phyloP scores from a whole-genome alignment of 768 basidiomycete genomes.

The Dendrothele bispora region DNA sequence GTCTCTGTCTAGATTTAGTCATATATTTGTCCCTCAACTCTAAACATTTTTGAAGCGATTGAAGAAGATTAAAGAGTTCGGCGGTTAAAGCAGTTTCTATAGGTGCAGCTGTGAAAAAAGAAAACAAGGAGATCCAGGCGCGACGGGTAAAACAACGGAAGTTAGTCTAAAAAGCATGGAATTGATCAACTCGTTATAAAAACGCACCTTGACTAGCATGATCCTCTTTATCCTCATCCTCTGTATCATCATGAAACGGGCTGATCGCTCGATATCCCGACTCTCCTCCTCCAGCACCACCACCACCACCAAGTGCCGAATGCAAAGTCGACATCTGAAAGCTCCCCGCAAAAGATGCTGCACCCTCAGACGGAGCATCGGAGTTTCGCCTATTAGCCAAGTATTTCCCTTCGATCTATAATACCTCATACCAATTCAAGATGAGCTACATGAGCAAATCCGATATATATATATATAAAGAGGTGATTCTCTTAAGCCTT shows the following conservation, averaged over 20 bases:
- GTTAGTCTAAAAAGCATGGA: background rate
- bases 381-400: slow-evolving; percentile 67
- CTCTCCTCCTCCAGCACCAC: too few species aligned
- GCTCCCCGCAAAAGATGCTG: slow-evolving; percentile 35
- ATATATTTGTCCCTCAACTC: slow-evolving; percentile 97
- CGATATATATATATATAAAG: too few species aligned
- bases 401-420: slow-evolving; percentile 76
- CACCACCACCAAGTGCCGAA: too few species aligned
- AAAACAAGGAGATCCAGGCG: background rate
- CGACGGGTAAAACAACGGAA: background rate
- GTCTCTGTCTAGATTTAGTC: slow-evolving; percentile 77
- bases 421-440: background rate
- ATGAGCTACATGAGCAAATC: background rate
- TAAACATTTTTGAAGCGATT: slow-evolving; percentile 81
- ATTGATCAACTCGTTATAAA: background rate
- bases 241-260: slow-evolving; percentile 30
- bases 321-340: slow-evolving; percentile 38
- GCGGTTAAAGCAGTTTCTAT: slow-evolving; percentile 34
- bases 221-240: slow-evolving; percentile 25
- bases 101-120: background rate
- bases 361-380: slow-evolving; percentile 45
- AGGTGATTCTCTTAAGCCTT: too few species aligned
- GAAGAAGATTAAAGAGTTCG: slow-evolving; percentile 59
- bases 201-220: slow-evolving; percentile 12
- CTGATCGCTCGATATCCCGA: slow-evolving; percentile 13